Evolutionary conservation across 495 filamentous ascomycete genomes (phyloP).

Genomic region (Hyaloscypha finlandica): DNA sequence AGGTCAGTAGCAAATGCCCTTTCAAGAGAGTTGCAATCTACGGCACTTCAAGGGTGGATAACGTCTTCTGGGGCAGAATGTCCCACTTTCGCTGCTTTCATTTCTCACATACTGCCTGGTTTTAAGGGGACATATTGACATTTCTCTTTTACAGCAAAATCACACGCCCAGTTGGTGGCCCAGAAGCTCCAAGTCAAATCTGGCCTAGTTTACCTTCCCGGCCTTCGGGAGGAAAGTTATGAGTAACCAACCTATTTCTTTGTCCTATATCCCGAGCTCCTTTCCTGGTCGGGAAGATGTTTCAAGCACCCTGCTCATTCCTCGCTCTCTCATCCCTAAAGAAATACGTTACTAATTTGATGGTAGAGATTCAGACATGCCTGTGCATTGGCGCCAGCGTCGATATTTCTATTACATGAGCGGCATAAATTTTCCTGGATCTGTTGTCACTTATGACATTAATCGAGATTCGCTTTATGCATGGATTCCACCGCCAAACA

Average conservation of each 20-base stretch:
- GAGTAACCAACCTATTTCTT: conserved; percentile 31
- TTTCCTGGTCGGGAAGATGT: too few relatives aligned
- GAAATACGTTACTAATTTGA: too few relatives aligned
- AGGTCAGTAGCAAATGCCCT: conserved; percentile 3
- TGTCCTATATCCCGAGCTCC: too few relatives aligned
- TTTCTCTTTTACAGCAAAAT: conserved; percentile 59
- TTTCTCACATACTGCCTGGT: not conserved
- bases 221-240: conserved; percentile 46
- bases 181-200: conserved; percentile 58
- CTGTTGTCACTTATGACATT: conserved; percentile 64
- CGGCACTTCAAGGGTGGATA: not conserved
- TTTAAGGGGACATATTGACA: not conserved
- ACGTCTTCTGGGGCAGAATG: not conserved
- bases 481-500: conserved; percentile 61
- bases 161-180: conserved; percentile 74
- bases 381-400: conserved; percentile 60
- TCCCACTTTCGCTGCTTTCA: not conserved
- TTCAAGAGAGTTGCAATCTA: not conserved
- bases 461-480: conserved; percentile 55
- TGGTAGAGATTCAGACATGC: conserved; percentile 55
- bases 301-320: too few relatives aligned
- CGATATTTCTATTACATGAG: conserved; percentile 73
- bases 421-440: conserved; percentile 62
- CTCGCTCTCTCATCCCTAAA: too few relatives aligned
- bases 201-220: conserved; percentile 66